Evolutionary conservation across 805 yeast genomes (phyloP).

Genomic region (Ogataea minuta): DNA sequence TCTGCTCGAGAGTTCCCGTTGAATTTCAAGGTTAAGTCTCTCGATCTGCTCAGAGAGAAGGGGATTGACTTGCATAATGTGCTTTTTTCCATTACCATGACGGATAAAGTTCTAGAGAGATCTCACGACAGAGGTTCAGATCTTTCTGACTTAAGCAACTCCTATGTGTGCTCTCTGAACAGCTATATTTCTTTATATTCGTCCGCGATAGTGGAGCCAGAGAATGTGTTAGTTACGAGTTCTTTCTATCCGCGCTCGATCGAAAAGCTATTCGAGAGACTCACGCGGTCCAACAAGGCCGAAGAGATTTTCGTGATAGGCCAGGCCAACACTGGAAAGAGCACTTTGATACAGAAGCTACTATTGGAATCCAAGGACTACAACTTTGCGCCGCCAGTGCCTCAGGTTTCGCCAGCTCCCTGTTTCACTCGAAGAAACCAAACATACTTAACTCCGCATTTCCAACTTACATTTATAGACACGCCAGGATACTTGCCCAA

Average conservation of each 20-base stretch:
- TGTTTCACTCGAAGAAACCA: constrained; percentile 17
- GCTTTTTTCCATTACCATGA: constrained; percentile 16
- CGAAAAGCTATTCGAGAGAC: constrained; percentile 4
- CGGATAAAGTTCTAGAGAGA: constrained; percentile 7
- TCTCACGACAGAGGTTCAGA: background rate
- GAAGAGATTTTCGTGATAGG: constrained; percentile 27
- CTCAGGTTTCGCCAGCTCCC: constrained; percentile 17
- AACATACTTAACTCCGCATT: constrained; percentile 13
- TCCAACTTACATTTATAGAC: constrained; percentile 24
- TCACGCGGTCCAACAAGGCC: background rate
- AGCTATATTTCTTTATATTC: constrained; percentile 4
- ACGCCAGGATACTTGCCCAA: constrained; percentile 31
- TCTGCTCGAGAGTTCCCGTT: constrained; percentile 25
- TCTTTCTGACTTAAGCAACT: background rate
- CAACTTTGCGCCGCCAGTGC: constrained; percentile 9
- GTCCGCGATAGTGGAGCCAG: background rate
- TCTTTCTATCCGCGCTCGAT: constrained; percentile 1
- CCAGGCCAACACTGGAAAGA: constrained; percentile 31
- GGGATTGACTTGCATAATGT: constrained; percentile 8
- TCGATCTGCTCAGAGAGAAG: constrained; percentile 3
- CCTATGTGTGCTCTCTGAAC: constrained; percentile 6
- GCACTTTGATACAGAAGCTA: constrained; percentile 19
- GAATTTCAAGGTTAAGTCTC: constrained; percentile 10
- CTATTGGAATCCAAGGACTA: constrained; percentile 6
- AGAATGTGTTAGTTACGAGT: constrained; percentile 10